Evolutionary conservation across 108 stramenopile species (phyloP).

Genomic region (Tribonema minus): DNA sequence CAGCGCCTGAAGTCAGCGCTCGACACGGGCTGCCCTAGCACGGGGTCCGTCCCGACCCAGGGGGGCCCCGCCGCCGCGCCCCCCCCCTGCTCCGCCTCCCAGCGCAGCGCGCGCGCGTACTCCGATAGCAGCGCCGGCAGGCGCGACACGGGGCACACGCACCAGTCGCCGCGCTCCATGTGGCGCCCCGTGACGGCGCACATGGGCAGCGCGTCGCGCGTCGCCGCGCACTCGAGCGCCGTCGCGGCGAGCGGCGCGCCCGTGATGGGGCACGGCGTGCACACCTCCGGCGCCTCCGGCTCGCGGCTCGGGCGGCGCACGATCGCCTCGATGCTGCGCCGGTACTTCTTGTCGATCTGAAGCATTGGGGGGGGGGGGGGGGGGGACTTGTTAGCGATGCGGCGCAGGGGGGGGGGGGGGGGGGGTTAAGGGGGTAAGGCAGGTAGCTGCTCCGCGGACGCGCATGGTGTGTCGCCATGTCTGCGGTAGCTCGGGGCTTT

Average conservation of each 20-base stretch:
- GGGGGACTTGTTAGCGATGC: no score
- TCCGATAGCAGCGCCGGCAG: constrained; percentile 63
- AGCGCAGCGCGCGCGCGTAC: constrained; percentile 52
- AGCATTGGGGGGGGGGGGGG: no score
- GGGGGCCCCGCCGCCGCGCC: background rate
- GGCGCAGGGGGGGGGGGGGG: no score
- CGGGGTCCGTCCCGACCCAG: constrained; percentile 10
- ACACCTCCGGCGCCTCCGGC: constrained; percentile 46
- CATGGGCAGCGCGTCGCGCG: constrained; percentile 59
- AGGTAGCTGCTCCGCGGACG: background rate
- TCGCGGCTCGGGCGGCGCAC: constrained; percentile 57
- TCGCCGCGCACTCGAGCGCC: constrained; percentile 59
- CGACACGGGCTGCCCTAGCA: constrained; percentile 17
- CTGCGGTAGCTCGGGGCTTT: no score
- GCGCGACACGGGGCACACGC: constrained; percentile 56
- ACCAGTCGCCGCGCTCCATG: constrained; percentile 67
- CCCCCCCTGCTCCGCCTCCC: constrained; percentile 9
- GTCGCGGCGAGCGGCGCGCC: constrained; percentile 42
- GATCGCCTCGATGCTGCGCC: constrained; percentile 64
- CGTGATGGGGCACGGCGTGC: no score
- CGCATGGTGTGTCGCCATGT: no score
- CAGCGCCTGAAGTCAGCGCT: constrained; percentile 9
- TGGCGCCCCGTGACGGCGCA: constrained; percentile 65
- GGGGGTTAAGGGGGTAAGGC: no score
- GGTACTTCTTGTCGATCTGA: constrained; percentile 55